Base-by-base conservation (phyloP, 352 stramenopile species). In the Phytophthora fragariae region DNA sequence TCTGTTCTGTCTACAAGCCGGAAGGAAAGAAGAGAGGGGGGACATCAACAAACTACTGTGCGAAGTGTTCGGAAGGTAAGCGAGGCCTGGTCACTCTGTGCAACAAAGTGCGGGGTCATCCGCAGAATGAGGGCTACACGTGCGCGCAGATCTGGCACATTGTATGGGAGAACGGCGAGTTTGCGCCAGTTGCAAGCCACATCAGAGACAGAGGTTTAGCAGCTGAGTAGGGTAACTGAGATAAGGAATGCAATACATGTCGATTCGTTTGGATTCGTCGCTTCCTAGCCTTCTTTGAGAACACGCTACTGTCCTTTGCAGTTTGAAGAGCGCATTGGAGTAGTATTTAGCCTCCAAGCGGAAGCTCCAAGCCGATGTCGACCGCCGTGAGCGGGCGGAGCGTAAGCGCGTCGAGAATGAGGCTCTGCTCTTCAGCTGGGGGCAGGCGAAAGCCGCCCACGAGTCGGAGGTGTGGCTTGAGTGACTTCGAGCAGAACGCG, bases 111-210 rank as follows among this genome's bases (percentile, higher is more conserved):
- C 49, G 56, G 0, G 62, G 68, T 3, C 68, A 75, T 17, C 14
- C 24, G 8, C n/a, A 50, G 1, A 75, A 75, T 37, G 27, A 61
- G n/a, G 8, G 37, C 1, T 46, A 70, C 10, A 72, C 54, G 1
- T 80, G 68, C 29, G 17, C 53, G 4, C 68, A 76, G 15, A 59
- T 80, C 10, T 76, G 68, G 63, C 68, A 73, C 17, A 60, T 69
- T 1, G 50, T 55, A 11, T 72, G 67, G 67, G 62, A 79, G 19
- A 68, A 79, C 12, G 72, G 67, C 1, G 52, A 53, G 41, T 73
- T 73, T 31, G 14, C 41, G 1, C 65, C 50, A n/a, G n/a, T n/a
- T n/a, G n/a, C n/a, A n/a, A n/a, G n/a, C n/a, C n/a, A n/a, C n/a
- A n/a, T n/a, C n/a, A n/a, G n/a, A n/a, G n/a, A n/a, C n/a, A n/a